These are phyloP conservation scores for Mortierella alpina DNA, from an alignment of 192 early-diverging fungal genomes.

Conservation along the genomic window DNA sequence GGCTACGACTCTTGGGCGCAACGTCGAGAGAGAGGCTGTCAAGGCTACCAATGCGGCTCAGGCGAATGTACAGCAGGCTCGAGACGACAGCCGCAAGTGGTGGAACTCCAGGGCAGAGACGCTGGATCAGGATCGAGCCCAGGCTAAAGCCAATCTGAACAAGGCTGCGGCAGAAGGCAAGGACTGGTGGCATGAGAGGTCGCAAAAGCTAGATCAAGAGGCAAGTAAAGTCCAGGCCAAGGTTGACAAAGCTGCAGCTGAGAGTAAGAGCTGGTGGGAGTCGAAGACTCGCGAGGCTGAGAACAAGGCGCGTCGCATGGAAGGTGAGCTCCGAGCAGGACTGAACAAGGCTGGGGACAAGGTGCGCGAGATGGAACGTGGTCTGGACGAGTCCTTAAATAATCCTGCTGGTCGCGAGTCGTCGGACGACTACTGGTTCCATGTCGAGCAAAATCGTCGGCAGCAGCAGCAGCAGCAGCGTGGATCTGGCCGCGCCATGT, in stretches of 20 bases:
- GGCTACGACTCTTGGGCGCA: too few species aligned
- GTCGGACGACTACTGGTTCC: constrained; percentile 15
- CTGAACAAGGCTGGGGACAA: constrained; percentile 14
- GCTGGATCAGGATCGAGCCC: too few species aligned
- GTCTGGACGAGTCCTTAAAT: background rate
- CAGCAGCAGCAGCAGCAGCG: constrained; percentile 2
- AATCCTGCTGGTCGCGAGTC: background rate
- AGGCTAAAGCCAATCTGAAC: constrained; percentile 14
- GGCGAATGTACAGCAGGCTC: background rate
- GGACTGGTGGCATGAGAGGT: background rate
- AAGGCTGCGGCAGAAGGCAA: constrained; percentile 1
- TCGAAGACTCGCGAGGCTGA: constrained; percentile 28
- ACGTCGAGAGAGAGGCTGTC: too few species aligned
- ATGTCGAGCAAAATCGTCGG: constrained; percentile 11
- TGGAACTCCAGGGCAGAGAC: constrained; percentile 1
- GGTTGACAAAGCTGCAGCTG: constrained; percentile 4
- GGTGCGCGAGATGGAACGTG: constrained; percentile 11
- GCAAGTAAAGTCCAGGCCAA: background rate
- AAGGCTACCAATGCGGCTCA: background rate
- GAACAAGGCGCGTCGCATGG: constrained; percentile 2
- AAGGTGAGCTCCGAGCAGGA: constrained; percentile 16
- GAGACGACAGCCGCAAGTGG: constrained; percentile 10
- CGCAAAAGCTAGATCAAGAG: background rate
- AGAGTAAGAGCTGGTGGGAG: constrained; percentile 25
- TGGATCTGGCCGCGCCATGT: constrained; percentile 26